These are phyloP conservation scores for Penicillium chermesinum DNA, from an alignment of 495 filamentous ascomycete genomes.

Conservation along the genomic window DNA sequence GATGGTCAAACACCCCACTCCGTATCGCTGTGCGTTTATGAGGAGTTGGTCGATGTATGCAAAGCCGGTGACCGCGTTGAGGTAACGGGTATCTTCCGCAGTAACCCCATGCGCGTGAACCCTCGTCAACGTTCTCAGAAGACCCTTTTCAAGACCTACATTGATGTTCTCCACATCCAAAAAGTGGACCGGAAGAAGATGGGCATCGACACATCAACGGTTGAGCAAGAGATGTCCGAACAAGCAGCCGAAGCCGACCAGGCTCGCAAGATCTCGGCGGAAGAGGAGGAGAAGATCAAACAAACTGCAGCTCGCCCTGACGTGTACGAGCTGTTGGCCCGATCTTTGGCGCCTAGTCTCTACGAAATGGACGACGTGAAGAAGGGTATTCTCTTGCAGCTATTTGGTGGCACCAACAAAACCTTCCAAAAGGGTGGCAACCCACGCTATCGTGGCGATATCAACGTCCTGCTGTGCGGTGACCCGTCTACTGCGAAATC, in stretches of 20 bases:
- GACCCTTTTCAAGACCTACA: constrained; percentile 93
- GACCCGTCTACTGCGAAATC: constrained; percentile 97
- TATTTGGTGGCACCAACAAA: constrained; percentile 99
- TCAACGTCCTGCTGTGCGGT: constrained; percentile 94
- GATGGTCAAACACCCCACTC: constrained; percentile 97
- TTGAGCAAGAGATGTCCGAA: constrained; percentile 78
- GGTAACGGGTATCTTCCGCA: constrained; percentile 94
- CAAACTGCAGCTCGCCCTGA: constrained; percentile 74
- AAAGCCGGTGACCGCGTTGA: constrained; percentile 96
- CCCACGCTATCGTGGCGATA: constrained; percentile 92
- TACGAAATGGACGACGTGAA: constrained; percentile 99
- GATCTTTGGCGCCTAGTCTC: constrained; percentile 88
- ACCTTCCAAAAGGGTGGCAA: constrained; percentile 94
- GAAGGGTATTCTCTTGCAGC: constrained; percentile 92
- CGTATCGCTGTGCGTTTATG: constrained; percentile 92
- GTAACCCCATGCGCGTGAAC: constrained; percentile 91
- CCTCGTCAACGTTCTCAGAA: constrained; percentile 89
- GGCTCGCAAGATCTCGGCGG: constrained; percentile 75
- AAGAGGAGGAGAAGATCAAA: constrained; percentile 87
- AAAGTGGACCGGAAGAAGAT: constrained; percentile 93
- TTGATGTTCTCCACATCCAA: constrained; percentile 92
- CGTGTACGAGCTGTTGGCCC: constrained; percentile 87
- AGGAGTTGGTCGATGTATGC: constrained; percentile 94
- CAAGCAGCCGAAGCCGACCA: constrained; percentile 74
- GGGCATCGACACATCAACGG: constrained; percentile 83